Percentiles rank a stretch among this genome's conserved stretches.
Conservation (phyloP, 148 eudicot species). For the Rhododendron ovatum region DNA sequence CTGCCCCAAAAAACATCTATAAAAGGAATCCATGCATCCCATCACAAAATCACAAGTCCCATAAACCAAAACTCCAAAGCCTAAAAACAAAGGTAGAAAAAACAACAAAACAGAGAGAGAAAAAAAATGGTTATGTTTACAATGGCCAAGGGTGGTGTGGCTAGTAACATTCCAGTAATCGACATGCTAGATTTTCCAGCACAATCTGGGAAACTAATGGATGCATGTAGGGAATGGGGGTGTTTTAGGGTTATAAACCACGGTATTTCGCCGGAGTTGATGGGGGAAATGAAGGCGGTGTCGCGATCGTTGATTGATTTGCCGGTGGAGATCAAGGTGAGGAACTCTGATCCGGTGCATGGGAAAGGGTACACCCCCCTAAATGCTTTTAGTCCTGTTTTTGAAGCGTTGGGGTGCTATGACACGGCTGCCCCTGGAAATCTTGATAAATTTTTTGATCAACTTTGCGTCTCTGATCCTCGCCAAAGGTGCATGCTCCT, state of each 20-base stretch:
- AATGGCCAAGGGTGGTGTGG: neutral
- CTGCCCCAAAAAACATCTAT: neutral
- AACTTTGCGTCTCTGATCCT: slow-evolving; percentile 16
- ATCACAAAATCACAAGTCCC: neutral
- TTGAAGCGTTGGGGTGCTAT: slow-evolving; percentile 14
- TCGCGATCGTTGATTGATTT: slow-evolving; percentile 13
- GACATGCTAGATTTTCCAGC: slow-evolving; percentile 1
- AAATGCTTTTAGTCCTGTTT: neutral
- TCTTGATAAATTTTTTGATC: slow-evolving; percentile 14
- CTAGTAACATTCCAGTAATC: neutral
- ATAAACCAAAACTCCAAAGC: neutral
- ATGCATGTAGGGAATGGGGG: slow-evolving; percentile 24
- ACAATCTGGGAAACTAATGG: slow-evolving; percentile 11
- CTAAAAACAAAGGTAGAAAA: neutral
- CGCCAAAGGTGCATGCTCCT: neutral
- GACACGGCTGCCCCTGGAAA: slow-evolving; percentile 17
- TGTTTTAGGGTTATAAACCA: slow-evolving; percentile 28
- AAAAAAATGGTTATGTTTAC: neutral
- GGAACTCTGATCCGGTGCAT: neutral
- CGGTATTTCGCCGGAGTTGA: neutral
- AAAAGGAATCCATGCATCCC: neutral
- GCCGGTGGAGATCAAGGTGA: slow-evolving; percentile 16
- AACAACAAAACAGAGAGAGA: neutral
- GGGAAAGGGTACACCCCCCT: slow-evolving; percentile 17
- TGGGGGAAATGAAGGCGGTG: slow-evolving; percentile 18